A percentile compares a stretch with the other conserved stretches of the same genome.
phyloP scores from a whole-genome alignment of 345 rosid species.

The Lepidium aucheri region DNA sequence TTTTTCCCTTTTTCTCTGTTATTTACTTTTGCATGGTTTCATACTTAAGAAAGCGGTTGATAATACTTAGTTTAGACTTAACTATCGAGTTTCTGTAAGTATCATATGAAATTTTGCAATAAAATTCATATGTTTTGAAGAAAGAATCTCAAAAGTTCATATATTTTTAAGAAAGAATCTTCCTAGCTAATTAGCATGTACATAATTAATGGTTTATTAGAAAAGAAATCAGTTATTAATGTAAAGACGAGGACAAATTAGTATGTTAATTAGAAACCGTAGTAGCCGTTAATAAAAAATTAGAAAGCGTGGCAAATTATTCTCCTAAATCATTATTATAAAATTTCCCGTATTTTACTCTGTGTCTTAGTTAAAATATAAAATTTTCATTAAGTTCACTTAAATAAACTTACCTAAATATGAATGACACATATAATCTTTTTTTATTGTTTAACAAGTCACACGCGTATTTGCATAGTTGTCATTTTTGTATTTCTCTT shows the following conservation, averaged over 20 bases:
- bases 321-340: background rate
- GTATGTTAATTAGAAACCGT: background rate
- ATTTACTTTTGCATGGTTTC: too few species aligned
- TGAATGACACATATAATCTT: background rate
- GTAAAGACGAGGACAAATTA: background rate
- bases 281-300: too few species aligned
- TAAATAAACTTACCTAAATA: background rate
- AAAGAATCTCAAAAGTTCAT: background rate
- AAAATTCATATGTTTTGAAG: background rate
- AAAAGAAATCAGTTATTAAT: background rate
- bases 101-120: background rate
- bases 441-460: background rate
- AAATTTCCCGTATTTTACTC: background rate
- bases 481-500: background rate
- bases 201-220: too few species aligned
- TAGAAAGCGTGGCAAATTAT: background rate
- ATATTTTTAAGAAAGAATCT: too few species aligned
- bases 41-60: too few species aligned
- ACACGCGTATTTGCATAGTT: background rate
- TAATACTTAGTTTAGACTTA: background rate
- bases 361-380: background rate
- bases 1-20: too few species aligned
- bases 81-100: background rate
- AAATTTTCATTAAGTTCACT: background rate
- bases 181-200: too few species aligned